A percentile compares a stretch with the other conserved stretches of the same genome.
Conservation (phyloP, 371 early-diverging fungal genomes). For the Nematocida major region DNA sequence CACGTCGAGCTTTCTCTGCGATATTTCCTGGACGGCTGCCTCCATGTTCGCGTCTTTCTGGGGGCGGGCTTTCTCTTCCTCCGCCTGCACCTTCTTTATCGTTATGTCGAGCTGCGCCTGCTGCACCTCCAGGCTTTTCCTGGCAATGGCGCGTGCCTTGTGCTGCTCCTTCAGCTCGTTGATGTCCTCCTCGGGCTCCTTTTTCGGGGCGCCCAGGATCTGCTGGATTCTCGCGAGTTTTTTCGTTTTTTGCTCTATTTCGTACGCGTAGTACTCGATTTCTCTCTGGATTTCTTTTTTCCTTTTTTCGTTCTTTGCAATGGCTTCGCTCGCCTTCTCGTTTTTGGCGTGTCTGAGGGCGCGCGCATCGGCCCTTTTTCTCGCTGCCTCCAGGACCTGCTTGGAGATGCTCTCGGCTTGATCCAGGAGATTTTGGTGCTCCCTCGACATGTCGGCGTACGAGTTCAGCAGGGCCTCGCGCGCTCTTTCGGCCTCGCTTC, state of each 20-base stretch:
- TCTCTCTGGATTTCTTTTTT: conserved; percentile 33
- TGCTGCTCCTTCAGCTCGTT: not conserved
- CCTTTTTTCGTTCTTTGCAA: conserved; percentile 12
- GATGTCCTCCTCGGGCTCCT: not conserved
- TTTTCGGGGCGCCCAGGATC: not conserved
- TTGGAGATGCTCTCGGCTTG: conserved; percentile 15
- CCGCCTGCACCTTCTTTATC: conserved; percentile 12
- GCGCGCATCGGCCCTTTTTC: not conserved
- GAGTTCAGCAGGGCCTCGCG: conserved; percentile 11
- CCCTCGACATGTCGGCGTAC: not conserved
- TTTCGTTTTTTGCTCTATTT: conserved; percentile 26
- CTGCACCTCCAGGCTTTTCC: conserved; percentile 1
- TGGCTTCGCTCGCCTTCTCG: not conserved
- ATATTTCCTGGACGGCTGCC: conserved; percentile 35
- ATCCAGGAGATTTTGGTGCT: not conserved
- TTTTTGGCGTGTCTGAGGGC: not conserved
- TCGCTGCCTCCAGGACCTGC: not conserved
- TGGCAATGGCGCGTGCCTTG: not conserved
- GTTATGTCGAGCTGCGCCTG: conserved; percentile 17
- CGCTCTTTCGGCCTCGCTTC: conserved; percentile 4
- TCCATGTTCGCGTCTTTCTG: conserved; percentile 41
- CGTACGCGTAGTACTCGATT: conserved; percentile 34
- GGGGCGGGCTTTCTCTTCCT: conserved; percentile 15
- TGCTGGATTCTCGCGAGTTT: conserved; percentile 5
- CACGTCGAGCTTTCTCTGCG: conserved; percentile 48